Conservation (phyloP, 352 stramenopile genomes). For the Pythium angustatum region DNA sequence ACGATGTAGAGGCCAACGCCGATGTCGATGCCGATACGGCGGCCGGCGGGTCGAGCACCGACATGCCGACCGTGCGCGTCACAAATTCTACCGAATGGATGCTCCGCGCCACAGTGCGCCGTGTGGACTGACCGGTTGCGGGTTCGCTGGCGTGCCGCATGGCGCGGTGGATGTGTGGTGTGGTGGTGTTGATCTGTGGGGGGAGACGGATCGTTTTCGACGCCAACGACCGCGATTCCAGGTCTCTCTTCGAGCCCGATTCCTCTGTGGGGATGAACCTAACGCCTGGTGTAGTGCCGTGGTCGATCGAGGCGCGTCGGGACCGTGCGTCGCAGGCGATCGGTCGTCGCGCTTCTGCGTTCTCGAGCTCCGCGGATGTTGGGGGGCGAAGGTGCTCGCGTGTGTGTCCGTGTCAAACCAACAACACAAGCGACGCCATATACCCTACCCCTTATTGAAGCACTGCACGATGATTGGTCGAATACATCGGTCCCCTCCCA, state of each 20-base stretch:
- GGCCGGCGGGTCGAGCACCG: neutral
- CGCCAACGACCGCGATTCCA: neutral
- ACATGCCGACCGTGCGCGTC: conserved; percentile 3
- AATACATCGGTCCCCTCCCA: neutral
- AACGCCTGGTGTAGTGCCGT: no score
- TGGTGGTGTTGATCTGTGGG: no score
- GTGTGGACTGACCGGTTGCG: neutral
- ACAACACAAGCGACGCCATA: conserved; percentile 9
- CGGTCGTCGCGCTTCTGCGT: no score
- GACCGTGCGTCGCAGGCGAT: neutral
- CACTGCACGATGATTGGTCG: conserved; percentile 2
- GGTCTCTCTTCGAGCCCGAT: no score
- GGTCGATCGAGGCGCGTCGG: no score
- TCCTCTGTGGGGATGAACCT: no score
- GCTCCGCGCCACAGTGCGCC: conserved; percentile 5
- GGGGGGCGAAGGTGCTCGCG: neutral
- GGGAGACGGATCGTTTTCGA: conserved; percentile 1
- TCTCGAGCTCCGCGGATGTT: no score
- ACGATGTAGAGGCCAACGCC: conserved; percentile 1
- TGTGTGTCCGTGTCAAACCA: conserved; percentile 30
- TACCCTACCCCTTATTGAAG: conserved; percentile 23
- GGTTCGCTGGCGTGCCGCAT: neutral
- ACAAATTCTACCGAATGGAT: conserved; percentile 20
- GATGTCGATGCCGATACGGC: neutral
- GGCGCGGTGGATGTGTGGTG: neutral